Conservation (phyloP, 2,329 filamentous ascomycete genomes). For the Alternaria viburni region DNA sequence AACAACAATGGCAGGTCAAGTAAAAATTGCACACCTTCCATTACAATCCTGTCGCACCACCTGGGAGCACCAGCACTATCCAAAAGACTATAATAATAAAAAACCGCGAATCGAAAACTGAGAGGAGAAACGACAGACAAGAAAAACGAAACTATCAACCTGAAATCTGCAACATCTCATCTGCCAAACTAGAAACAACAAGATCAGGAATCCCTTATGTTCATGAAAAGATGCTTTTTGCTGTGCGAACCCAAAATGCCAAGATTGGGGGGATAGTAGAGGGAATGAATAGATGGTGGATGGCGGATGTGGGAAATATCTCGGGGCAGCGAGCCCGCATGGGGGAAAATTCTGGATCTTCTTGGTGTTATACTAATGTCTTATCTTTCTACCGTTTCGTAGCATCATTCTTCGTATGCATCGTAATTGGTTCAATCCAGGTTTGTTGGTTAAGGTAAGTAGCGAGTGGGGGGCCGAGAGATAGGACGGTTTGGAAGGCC, state of each 20-base stretch:
- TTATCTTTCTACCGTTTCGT: conserved; percentile 46
- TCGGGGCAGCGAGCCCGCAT: too few species aligned
- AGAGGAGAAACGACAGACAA: background rate
- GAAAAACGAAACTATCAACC: background rate
- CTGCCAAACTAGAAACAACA: too few species aligned
- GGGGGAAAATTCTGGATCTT: conserved; percentile 33
- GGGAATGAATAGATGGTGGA: background rate
- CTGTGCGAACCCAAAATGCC: background rate
- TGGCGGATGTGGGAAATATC: too few species aligned
- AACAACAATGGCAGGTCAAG: too few species aligned
- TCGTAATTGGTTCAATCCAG: conserved; percentile 45
- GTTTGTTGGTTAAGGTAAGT: too few species aligned
- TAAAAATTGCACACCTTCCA: background rate
- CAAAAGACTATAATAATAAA: background rate
- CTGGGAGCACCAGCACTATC: background rate
- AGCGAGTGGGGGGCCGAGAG: too few species aligned
- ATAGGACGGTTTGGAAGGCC: too few species aligned
- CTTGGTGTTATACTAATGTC: conserved; percentile 15
- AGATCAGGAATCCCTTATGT: too few species aligned
- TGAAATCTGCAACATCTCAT: too few species aligned
- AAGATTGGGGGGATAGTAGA: too few species aligned
- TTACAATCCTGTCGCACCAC: background rate
- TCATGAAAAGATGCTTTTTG: background rate
- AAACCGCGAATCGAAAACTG: background rate
- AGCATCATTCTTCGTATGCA: conserved; percentile 51